phyloP scores from a whole-genome alignment of 306 rosid genomes.

The Delonix regia region DNA sequence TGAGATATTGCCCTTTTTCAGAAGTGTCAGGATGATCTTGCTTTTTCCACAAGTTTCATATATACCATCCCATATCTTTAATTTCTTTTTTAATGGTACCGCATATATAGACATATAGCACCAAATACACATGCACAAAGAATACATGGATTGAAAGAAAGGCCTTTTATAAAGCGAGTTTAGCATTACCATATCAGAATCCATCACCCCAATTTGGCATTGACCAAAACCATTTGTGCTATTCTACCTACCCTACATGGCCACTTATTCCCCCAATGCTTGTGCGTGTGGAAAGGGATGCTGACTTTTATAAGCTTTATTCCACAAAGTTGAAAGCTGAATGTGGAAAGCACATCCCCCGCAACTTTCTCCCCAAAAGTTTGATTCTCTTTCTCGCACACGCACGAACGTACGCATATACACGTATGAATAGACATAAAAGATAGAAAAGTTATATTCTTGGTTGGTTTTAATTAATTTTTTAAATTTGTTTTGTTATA shows the following conservation, averaged over 20 bases:
- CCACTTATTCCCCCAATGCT: not conserved
- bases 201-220: not conserved
- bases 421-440: too few relatives aligned
- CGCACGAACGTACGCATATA: too few relatives aligned
- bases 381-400: not conserved
- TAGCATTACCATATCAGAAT: not conserved
- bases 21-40: not conserved
- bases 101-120: not conserved
- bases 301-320: not conserved
- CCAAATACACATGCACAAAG: not conserved
- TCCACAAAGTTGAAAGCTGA: constrained; percentile 19
- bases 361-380: not conserved
- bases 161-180: constrained; percentile 8
- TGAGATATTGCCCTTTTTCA: not conserved
- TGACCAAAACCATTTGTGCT: not conserved
- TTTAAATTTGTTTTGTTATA: too few relatives aligned
- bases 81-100: not conserved
- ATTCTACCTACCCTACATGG: not conserved
- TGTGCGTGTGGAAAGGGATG: not conserved
- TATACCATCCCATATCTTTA: not conserved
- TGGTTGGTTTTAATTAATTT: too few relatives aligned
- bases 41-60: not conserved
- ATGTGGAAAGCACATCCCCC: not conserved
- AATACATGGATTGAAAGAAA: not conserved
- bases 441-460: too few relatives aligned